A percentile compares a stretch with the other conserved stretches of the same genome.
phyloP scores from a whole-genome alignment of 1,284 basidiomycete genomes.

The Amylostereum areolatum region DNA sequence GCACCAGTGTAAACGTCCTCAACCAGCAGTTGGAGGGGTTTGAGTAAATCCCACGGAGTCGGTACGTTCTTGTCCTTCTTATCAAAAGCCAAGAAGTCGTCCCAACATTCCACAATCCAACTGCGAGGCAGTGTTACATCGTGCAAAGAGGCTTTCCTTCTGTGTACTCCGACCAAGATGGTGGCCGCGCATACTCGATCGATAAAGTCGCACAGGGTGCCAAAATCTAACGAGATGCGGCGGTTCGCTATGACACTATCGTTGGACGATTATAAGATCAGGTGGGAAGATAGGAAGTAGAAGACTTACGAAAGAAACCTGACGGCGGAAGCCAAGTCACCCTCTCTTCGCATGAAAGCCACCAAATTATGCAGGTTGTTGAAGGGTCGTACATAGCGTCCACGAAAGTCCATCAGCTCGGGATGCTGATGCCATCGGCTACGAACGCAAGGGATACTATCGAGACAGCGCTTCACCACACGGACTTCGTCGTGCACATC shows the following conservation, averaged over 20 bases:
- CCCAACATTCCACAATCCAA: conserved; percentile 9
- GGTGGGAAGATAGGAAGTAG: not conserved
- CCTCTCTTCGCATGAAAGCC: conserved; percentile 5
- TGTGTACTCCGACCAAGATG: conserved; percentile 5
- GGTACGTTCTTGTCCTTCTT: not conserved
- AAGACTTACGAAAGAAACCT: conserved; percentile 3
- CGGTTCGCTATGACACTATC: not conserved
- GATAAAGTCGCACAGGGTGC: conserved; percentile 9
- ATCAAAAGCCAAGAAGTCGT: conserved; percentile 3
- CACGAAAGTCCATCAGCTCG: not conserved
- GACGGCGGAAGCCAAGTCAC: conserved; percentile 2
- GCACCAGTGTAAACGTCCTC: conserved; percentile 6
- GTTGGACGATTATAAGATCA: conserved; percentile 2
- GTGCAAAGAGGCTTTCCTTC: conserved; percentile 2
- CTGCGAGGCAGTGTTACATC: conserved; percentile 8
- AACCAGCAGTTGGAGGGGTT: conserved; percentile 1
- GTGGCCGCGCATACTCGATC: conserved; percentile 9
- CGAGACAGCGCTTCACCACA: not conserved
- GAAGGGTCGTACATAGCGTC: not conserved
- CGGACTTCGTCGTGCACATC: not conserved
- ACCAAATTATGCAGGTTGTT: conserved; percentile 3
- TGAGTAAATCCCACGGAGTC: not conserved
- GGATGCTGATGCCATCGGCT: not conserved
- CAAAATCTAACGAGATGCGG: conserved; percentile 8
- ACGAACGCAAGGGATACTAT: not conserved